Base-by-base conservation (phyloP, 257 asterid species). In the Dorcoceras hygrometricum region DNA sequence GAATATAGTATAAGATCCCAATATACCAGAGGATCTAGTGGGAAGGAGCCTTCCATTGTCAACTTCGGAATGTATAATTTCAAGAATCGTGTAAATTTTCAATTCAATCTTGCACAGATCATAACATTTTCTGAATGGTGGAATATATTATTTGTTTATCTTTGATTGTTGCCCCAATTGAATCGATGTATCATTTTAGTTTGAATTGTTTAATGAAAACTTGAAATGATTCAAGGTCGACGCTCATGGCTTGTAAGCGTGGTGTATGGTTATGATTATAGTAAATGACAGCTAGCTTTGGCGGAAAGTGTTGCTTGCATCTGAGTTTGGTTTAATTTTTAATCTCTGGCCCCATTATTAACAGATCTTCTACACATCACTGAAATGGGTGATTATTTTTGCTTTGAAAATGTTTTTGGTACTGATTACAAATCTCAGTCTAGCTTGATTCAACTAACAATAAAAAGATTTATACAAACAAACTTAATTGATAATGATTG, bases 181-280 rank as follows among this genome's bases (percentile, higher is more conserved):
- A 66, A 24, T 19, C 55, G 22, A 62, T 65, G 25, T 62, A 18
- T 46, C 59, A 75, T 65, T 25, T 61, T 74, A 71, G 62, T 66
- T 56, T 11, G 61, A 22, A 20, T 56, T 14, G 28, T 39, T 39
- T 56, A 23, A 23, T 23, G 3, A 12, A 23, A 56, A 5, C 61
- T 14, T 46, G 53, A 16, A 46, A 46, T 14, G 8, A 46, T 46
- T 46, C 53, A 46, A 14, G 53, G 8, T 46, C 8, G 53, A 46
- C 8, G 20, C 53, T 46, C 53, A 5, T 46, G 20, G 20, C 9
- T 8, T 46, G 3, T 36, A 59, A 77, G 81, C 81, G 43, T 76
- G 76, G 70, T 51, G 65, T 19, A 16, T 19, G 73, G 71, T 65
- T 48, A 71, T 58, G 63, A 65, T 66, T 77, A 54, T 34, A 72